Evolutionary conservation across 2,329 filamentous ascomycete species (phyloP).

Genomic region (Mariannaea elegans): DNA sequence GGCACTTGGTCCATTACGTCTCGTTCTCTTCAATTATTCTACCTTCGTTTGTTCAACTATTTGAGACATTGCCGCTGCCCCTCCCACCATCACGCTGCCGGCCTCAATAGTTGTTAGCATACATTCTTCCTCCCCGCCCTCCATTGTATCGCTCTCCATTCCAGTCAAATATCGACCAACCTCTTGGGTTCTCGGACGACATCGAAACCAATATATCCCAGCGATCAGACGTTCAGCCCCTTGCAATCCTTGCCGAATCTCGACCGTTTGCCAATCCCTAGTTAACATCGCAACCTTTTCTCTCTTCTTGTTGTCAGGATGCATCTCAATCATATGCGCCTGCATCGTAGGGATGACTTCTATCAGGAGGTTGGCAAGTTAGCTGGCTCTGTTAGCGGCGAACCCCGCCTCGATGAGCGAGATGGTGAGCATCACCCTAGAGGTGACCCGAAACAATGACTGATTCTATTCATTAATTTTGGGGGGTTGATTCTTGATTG

Average conservation of each 20-base stretch:
- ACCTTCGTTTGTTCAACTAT: conserved; percentile 22
- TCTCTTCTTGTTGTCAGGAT: conserved; percentile 33
- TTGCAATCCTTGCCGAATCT: background rate
- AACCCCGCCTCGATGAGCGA: background rate
- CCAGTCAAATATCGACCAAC: conserved; percentile 35
- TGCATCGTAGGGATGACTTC: conserved; percentile 38
- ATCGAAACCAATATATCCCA: conserved; percentile 28
- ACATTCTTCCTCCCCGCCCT: conserved; percentile 41
- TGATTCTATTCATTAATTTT: too few relatives aligned
- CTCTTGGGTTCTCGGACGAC: conserved; percentile 24
- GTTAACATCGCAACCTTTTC: background rate
- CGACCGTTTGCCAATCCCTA: background rate
- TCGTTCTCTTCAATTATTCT: conserved; percentile 19
- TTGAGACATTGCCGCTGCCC: conserved; percentile 39
- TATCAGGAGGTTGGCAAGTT: conserved; percentile 42
- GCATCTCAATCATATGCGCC: conserved; percentile 41
- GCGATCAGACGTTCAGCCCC: background rate
- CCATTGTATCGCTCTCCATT: conserved; percentile 39
- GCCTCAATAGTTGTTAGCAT: conserved; percentile 33
- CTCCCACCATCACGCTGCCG: conserved; percentile 30
- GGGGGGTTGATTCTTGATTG: conserved; percentile 25
- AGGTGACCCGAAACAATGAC: too few relatives aligned
- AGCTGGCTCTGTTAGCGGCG: conserved; percentile 25
- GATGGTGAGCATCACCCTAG: conserved; percentile 6
- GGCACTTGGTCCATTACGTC: conserved; percentile 36